These are phyloP conservation scores for Candida incommunis DNA, from an alignment of 805 yeast species.

Conservation along the genomic window DNA sequence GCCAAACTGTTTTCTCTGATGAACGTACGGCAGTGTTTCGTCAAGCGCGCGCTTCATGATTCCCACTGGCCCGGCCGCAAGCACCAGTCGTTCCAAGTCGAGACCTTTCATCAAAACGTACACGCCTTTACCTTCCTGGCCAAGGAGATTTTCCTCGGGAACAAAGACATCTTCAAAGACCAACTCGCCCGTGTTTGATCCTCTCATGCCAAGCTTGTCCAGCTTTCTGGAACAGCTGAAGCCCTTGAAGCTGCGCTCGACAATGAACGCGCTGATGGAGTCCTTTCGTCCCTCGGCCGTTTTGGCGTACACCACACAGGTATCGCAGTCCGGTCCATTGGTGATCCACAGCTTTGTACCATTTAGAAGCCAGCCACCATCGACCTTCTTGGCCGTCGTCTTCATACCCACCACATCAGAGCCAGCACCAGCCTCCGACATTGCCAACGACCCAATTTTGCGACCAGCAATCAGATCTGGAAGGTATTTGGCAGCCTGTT, in stretches of 20 bases:
- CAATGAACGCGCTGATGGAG: slow-evolving; percentile 18
- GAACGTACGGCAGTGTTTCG: slow-evolving; percentile 20
- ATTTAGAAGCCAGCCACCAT: slow-evolving; percentile 16
- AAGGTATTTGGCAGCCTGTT: slow-evolving; percentile 17
- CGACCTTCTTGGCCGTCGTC: slow-evolving; percentile 16
- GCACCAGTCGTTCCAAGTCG: slow-evolving; percentile 19
- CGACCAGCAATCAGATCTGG: slow-evolving; percentile 17
- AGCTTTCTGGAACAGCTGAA: slow-evolving; percentile 19
- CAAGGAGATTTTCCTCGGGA: slow-evolving; percentile 19
- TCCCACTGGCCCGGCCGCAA: slow-evolving; percentile 20
- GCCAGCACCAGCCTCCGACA: slow-evolving; percentile 22
- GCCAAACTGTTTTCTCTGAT: slow-evolving; percentile 19
- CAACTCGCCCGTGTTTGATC: slow-evolving; percentile 21
- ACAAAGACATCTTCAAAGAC: slow-evolving; percentile 20
- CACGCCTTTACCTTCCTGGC: slow-evolving; percentile 17
- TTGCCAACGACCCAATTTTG: slow-evolving; percentile 20
- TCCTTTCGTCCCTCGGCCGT: slow-evolving; percentile 15
- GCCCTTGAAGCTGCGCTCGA: slow-evolving; percentile 17
- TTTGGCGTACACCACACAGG: slow-evolving; percentile 19
- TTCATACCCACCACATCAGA: slow-evolving; percentile 21
- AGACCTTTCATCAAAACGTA: slow-evolving; percentile 20
- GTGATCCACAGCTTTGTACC: slow-evolving; percentile 23
- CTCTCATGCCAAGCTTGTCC: slow-evolving; percentile 22
- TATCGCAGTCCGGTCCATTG: slow-evolving; percentile 21
- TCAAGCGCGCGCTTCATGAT: slow-evolving; percentile 20